These are phyloP conservation scores for Boletus smithii DNA, from an alignment of 1,284 basidiomycete species.

Conservation along the genomic window DNA sequence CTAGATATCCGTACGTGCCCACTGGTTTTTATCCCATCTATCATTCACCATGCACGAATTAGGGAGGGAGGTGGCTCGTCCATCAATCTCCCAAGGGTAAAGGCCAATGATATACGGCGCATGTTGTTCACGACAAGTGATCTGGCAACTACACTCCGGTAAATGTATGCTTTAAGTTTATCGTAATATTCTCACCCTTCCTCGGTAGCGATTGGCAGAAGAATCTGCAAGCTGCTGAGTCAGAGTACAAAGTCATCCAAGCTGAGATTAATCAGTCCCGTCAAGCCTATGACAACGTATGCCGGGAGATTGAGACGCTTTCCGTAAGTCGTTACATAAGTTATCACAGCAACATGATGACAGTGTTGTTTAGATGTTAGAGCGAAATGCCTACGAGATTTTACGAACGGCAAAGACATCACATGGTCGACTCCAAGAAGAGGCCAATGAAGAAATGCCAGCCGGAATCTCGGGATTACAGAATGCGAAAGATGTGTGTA, in stretches of 20 bases:
- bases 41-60: slow-evolving; percentile 5
- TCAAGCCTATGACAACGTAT: slow-evolving; percentile 23
- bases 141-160: slow-evolving; percentile 36
- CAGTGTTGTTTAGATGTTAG: slow-evolving; percentile 24
- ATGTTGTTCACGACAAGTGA: slow-evolving; percentile 48
- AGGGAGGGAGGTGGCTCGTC: slow-evolving; percentile 66
- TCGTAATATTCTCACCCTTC: slow-evolving; percentile 1
- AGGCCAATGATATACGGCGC: slow-evolving; percentile 41
- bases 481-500: slow-evolving; percentile 48
- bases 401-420: slow-evolving; percentile 32
- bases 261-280: slow-evolving; percentile 15
- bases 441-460: slow-evolving; percentile 73
- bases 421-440: slow-evolving; percentile 47
- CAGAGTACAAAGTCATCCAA: slow-evolving; percentile 24
- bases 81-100: slow-evolving; percentile 37
- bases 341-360: background rate
- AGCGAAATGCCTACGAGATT: slow-evolving; percentile 26
- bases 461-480: slow-evolving; percentile 67
- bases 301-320: slow-evolving; percentile 19
- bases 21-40: background rate
- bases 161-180: slow-evolving; percentile 5
- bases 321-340: slow-evolving; percentile 15
- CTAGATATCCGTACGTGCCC: slow-evolving; percentile 55
- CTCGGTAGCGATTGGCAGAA: slow-evolving; percentile 29
- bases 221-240: slow-evolving; percentile 25